These are phyloP conservation scores for Euphrasia arctica DNA, from an alignment of 305 asterid species.

Conservation along the genomic window DNA sequence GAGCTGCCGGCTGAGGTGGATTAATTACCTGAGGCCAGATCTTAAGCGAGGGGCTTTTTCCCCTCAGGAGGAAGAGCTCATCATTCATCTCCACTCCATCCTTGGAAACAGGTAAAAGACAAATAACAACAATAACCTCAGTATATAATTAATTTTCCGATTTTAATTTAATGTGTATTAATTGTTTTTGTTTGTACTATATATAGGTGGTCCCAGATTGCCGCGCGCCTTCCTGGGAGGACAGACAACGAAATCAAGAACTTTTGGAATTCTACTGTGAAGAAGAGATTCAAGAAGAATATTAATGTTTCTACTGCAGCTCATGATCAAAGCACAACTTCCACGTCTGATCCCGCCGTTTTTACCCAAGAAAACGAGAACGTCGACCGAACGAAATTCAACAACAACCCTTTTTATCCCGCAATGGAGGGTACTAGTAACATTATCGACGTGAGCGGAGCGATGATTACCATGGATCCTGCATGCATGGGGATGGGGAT, in stretches of 20 bases:
- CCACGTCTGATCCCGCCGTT: constrained; percentile 10
- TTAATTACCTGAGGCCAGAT: constrained; percentile 31
- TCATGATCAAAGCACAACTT: too few species aligned
- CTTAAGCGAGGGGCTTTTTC: constrained; percentile 85
- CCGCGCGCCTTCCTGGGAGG: constrained; percentile 83
- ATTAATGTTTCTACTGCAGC: not conserved
- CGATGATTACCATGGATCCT: constrained; percentile 27
- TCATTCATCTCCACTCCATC: constrained; percentile 72
- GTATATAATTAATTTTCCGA: too few species aligned
- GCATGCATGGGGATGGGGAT: constrained; percentile 33
- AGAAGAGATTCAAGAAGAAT: constrained; percentile 55
- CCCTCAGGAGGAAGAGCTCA: constrained; percentile 66
- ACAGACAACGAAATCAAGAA: constrained; percentile 87
- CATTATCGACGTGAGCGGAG: constrained; percentile 17
- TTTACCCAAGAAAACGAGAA: constrained; percentile 58
- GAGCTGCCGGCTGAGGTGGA: constrained; percentile 32
- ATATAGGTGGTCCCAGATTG: constrained; percentile 86
- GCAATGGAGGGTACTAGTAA: not conserved
- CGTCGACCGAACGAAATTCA: constrained; percentile 14
- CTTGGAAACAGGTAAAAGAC: constrained; percentile 70
- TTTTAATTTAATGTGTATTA: too few species aligned
- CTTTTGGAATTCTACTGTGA: constrained; percentile 78
- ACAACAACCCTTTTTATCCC: constrained; percentile 27
- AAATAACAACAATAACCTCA: too few species aligned
- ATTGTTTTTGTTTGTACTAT: too few species aligned